Evolutionary conservation across 2,329 filamentous ascomycete genomes (phyloP).

Genomic region (Sclerotinia subarctica): DNA sequence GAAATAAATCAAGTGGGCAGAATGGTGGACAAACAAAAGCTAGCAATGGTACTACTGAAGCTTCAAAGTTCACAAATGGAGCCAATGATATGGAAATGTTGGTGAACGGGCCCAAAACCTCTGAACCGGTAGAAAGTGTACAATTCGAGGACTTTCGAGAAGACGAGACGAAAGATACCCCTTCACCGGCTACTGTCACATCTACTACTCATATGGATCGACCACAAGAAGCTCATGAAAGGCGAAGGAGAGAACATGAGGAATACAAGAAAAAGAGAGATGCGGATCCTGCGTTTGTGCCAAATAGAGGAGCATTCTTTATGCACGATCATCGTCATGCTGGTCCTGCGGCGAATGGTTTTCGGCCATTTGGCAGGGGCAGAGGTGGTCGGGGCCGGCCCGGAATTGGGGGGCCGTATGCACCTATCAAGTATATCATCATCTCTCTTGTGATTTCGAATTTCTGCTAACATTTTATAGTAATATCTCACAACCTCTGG

Average conservation of each 20-base stretch:
- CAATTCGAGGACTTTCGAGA: slow-evolving; percentile 38
- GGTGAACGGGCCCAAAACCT: slow-evolving; percentile 48
- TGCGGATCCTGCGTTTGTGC: slow-evolving; percentile 88
- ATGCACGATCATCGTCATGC: slow-evolving; percentile 90
- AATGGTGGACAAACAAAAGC: slow-evolving; percentile 34
- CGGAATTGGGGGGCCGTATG: slow-evolving; percentile 55
- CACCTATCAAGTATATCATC: slow-evolving; percentile 60
- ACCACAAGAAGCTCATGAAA: slow-evolving; percentile 59
- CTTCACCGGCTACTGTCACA: slow-evolving; percentile 38
- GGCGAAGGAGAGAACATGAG: slow-evolving; percentile 80
- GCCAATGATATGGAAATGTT: slow-evolving; percentile 54
- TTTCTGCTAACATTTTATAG: slow-evolving; percentile 37
- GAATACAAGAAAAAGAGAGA: slow-evolving; percentile 86
- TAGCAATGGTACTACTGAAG: slow-evolving; percentile 37
- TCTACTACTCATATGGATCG: slow-evolving; percentile 43
- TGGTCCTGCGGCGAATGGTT: slow-evolving; percentile 73
- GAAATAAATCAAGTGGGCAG: slow-evolving; percentile 38
- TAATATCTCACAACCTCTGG: slow-evolving; percentile 46
- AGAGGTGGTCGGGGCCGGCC: slow-evolving; percentile 55
- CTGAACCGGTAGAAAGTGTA: slow-evolving; percentile 32
- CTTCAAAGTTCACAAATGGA: slow-evolving; percentile 43
- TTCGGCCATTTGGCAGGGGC: slow-evolving; percentile 67
- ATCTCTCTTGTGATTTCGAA: slow-evolving; percentile 22
- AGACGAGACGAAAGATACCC: slow-evolving; percentile 31
- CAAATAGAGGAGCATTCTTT: slow-evolving; percentile 92